Base-by-base conservation (phyloP, 176 grass and related monocot genomes). In the Zoysia pacifica region DNA sequence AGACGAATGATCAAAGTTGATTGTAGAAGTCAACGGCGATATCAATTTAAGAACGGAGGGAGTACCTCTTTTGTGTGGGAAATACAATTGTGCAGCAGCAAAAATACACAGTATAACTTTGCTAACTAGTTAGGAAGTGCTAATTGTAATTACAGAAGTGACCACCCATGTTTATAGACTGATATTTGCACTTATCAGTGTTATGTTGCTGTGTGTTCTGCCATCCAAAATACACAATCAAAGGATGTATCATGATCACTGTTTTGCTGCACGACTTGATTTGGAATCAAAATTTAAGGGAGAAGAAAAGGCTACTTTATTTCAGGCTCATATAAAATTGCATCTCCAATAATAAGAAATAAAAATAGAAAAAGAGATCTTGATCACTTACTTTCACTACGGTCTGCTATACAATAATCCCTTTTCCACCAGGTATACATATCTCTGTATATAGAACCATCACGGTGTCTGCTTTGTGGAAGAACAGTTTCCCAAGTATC, bases 391-490 rank as follows among this genome's bases (percentile, higher is more conserved):
- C 52, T 55, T 39, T 71, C 39, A 44, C 13, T 59, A 59, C 40
- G 64, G 64, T 79, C 16, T 28, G 49, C 63, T 43, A 52, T 28
- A 53, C 1, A 4, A 16, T 44, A 79, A 5, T 35, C n/a, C 37
- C 46, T 0, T 45, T 79, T 79, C 77, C 77, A 69, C 38, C 39
- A 59, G 44, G 1, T 4, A 60, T 75, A 5, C 11, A 54, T 55
- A n/a, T 3, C 7, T 18, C 38, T 67, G 49, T 68, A 68, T 28
- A 79, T 45, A 55, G 64, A 55, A 68, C 77, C 77, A 14, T 54
- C 51, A 68, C 64, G 48, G 39, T 79, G 77, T 51, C 63, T 42
- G 40, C 64, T 55, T 44, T 20, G 9, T 79, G 48, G 10, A 54
- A 79, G 51, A 68, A 68, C 15, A 51, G 50, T 43, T 6, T 9